These are phyloP conservation scores for Jaminaea rosea DNA, from an alignment of 1,284 basidiomycete genomes.

Conservation along the genomic window DNA sequence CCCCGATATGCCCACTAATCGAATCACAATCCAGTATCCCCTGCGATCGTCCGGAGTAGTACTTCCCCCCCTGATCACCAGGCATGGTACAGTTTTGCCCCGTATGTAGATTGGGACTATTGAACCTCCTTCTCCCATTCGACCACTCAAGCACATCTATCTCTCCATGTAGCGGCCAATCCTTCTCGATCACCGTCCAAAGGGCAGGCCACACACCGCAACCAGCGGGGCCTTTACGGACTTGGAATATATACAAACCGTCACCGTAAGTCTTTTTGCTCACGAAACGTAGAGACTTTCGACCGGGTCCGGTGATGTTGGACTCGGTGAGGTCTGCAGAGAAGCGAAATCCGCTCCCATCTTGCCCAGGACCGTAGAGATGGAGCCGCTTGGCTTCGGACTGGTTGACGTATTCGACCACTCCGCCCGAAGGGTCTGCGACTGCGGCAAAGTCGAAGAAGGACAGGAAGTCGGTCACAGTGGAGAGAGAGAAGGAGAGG, in stretches of 20 bases:
- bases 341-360: not conserved
- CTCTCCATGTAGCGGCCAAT: not conserved
- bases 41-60: too few species aligned
- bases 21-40: not conserved
- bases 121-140: not conserved
- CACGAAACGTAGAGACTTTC: constrained; percentile 20
- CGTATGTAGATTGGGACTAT: not conserved
- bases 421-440: not conserved
- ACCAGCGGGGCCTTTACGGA: constrained; percentile 30
- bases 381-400: not conserved
- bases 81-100: not conserved
- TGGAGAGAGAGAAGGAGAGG: not conserved
- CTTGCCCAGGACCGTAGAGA: not conserved
- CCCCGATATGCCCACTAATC: not conserved
- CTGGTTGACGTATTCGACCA: not conserved
- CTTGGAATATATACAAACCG: constrained; percentile 31
- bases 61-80: too few species aligned
- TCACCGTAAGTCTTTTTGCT: constrained; percentile 29
- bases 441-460: not conserved
- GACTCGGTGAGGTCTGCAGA: not conserved
- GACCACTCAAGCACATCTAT: not conserved
- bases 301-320: not conserved
- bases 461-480: not conserved
- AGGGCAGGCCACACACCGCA: constrained; percentile 42
- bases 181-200: constrained; percentile 21